Percentiles rank a stretch among this genome's conserved stretches.
phyloP scores from a whole-genome alignment of 768 basidiomycete genomes.

The Lactarius sanguifluus region DNA sequence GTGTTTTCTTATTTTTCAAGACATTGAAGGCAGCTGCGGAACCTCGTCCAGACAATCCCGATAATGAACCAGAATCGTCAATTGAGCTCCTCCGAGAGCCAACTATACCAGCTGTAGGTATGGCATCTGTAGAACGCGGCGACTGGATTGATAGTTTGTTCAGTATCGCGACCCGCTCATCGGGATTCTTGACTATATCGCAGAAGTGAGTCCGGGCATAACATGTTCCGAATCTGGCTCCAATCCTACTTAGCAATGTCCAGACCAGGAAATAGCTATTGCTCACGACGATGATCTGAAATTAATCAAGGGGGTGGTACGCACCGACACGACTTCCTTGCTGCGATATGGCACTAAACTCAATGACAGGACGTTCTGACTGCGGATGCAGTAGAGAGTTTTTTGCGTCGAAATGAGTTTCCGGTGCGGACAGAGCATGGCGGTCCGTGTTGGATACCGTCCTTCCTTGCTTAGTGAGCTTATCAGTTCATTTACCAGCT shows the following conservation, averaged over 20 bases:
- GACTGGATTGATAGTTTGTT: too few species aligned
- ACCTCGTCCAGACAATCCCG: too few species aligned
- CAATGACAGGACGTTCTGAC: background rate
- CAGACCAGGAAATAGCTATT: slow-evolving; percentile 4
- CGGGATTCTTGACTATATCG: too few species aligned
- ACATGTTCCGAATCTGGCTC: background rate
- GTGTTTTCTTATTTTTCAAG: too few species aligned
- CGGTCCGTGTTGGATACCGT: background rate
- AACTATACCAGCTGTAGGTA: too few species aligned
- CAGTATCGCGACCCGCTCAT: too few species aligned
- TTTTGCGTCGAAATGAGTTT: background rate
- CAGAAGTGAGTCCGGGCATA: background rate
- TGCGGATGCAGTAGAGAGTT: slow-evolving; percentile 2
- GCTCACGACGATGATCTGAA: slow-evolving; percentile 8
- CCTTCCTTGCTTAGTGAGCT: background rate
- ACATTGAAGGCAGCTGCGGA: too few species aligned
- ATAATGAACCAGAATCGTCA: too few species aligned
- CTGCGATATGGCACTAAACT: background rate
- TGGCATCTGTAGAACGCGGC: too few species aligned
- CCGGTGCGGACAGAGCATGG: too few species aligned
- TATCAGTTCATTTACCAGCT: background rate
- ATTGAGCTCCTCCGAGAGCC: too few species aligned
- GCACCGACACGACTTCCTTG: background rate
- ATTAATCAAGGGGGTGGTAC: background rate
- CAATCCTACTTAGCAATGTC: background rate